A percentile compares a stretch with the other conserved stretches of the same genome.
Evolutionary conservation across 768 basidiomycete genomes (phyloP).

Genomic region (Ramaria sp.): DNA sequence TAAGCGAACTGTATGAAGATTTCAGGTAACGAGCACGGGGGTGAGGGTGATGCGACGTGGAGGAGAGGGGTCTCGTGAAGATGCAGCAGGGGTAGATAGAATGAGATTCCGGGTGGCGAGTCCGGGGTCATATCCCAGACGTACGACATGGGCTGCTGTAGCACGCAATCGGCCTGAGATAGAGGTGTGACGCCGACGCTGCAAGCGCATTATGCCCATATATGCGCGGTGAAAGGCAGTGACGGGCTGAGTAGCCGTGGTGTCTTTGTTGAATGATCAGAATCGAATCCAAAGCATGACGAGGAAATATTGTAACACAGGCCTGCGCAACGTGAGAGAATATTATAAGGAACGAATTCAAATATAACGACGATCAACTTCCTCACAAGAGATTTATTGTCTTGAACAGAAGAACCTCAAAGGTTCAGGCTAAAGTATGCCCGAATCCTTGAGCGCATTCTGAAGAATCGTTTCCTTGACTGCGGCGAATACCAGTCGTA

Average conservation of each 20-base stretch:
- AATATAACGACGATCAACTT: background rate
- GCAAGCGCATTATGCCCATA: background rate
- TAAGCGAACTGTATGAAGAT: background rate
- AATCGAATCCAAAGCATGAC: background rate
- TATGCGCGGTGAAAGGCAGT: background rate
- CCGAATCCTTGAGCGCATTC: conserved; percentile 78
- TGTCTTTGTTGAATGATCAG: background rate
- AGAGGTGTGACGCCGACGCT: background rate
- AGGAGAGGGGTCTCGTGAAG: background rate
- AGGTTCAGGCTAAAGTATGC: conserved; percentile 45
- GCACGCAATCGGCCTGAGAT: background rate
- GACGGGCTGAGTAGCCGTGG: background rate
- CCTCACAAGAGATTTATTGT: background rate
- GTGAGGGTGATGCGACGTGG: background rate
- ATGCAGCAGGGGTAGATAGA: background rate
- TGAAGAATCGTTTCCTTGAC: conserved; percentile 91
- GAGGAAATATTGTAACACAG: background rate
- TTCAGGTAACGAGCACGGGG: background rate
- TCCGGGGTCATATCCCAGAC: conserved; percentile 3
- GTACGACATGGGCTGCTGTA: background rate
- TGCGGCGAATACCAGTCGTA: conserved; percentile 71
- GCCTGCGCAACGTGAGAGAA: background rate
- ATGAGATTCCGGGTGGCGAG: conserved; percentile 7
- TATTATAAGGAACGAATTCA: background rate
- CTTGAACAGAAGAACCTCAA: background rate